phyloP scores from a whole-genome alignment of 2,329 filamentous ascomycete species.

The Coccinonectria pachysandricola region DNA sequence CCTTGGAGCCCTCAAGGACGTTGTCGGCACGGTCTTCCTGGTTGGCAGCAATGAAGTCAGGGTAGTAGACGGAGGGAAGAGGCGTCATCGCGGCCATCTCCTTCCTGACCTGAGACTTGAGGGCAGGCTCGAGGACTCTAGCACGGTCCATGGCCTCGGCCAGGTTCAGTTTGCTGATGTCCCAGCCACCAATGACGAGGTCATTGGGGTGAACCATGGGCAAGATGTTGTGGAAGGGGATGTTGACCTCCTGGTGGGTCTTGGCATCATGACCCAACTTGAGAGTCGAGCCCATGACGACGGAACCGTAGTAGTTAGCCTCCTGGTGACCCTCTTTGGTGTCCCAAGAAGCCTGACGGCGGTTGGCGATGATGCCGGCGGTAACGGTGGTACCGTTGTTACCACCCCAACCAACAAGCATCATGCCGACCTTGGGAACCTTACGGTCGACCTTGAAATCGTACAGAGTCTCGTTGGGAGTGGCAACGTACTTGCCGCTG shows the following conservation, averaged over 20 bases:
- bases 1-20: slow-evolving; percentile 71
- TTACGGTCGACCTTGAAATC: slow-evolving; percentile 96
- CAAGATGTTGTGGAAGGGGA: slow-evolving; percentile 87
- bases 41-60: slow-evolving; percentile 98
- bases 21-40: slow-evolving; percentile 96
- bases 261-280: slow-evolving; percentile 85
- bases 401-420: slow-evolving; percentile 95
- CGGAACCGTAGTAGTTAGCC: slow-evolving; percentile 96
- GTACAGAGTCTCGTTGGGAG: slow-evolving; percentile 80
- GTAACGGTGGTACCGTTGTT: slow-evolving; percentile 98
- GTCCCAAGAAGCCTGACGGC: slow-evolving; percentile 76
- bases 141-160: slow-evolving; percentile 92
- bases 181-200: slow-evolving; percentile 90
- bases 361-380: slow-evolving; percentile 93
- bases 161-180: slow-evolving; percentile 86
- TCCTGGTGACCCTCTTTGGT: slow-evolving; percentile 78
- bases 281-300: slow-evolving; percentile 94
- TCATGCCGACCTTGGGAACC: slow-evolving; percentile 87
- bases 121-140: slow-evolving; percentile 84
- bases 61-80: slow-evolving; percentile 94
- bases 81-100: slow-evolving; percentile 85
- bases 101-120: slow-evolving; percentile 84
- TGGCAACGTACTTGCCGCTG: slow-evolving; percentile 70
- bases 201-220: slow-evolving; percentile 98
- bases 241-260: slow-evolving; percentile 83